A percentile compares a stretch with the other conserved stretches of the same genome.
Conservation (phyloP, 192 early-diverging fungal genomes). For the Phycomyces nitens region DNA sequence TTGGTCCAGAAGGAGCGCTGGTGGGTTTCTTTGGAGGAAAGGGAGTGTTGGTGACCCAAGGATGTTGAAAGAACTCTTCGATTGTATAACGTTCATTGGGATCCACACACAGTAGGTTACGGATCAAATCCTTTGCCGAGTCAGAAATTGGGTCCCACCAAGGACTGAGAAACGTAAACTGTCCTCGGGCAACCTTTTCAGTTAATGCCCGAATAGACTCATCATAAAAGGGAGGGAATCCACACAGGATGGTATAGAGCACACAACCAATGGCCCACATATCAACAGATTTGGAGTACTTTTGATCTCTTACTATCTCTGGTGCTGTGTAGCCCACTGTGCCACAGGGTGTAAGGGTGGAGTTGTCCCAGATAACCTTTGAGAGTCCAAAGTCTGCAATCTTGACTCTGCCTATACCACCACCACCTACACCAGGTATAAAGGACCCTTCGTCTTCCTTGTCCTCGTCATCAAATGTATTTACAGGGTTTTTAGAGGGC, state of each 20-base stretch:
- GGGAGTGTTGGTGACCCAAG: conserved; percentile 51
- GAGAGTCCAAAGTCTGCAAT: conserved; percentile 90
- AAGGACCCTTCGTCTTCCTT: conserved; percentile 76
- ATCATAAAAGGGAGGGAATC: conserved; percentile 82
- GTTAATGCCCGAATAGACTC: conserved; percentile 74
- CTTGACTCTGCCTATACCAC: conserved; percentile 80
- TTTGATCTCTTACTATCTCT: conserved; percentile 80
- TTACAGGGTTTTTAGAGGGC: conserved; percentile 33
- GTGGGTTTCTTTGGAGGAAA: background rate
- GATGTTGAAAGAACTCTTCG: conserved; percentile 77
- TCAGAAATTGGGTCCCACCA: conserved; percentile 89
- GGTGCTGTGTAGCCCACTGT: conserved; percentile 93
- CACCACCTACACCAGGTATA: conserved; percentile 69
- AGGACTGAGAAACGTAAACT: conserved; percentile 80
- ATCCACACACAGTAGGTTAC: conserved; percentile 63
- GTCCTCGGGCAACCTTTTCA: conserved; percentile 81
- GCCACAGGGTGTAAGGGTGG: conserved; percentile 87
- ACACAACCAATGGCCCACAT: conserved; percentile 89
- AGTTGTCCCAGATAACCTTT: conserved; percentile 79
- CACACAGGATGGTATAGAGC: conserved; percentile 77
- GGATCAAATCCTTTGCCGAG: conserved; percentile 70
- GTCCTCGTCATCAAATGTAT: conserved; percentile 50
- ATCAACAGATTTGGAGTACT: conserved; percentile 79
- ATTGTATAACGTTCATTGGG: conserved; percentile 72
- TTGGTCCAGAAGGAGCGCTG: background rate